Evolutionary conservation across 768 basidiomycete genomes (phyloP), one percentile per base, ranked within the genome.

Genomic region (Psilocybe subaeruginosa): DNA sequence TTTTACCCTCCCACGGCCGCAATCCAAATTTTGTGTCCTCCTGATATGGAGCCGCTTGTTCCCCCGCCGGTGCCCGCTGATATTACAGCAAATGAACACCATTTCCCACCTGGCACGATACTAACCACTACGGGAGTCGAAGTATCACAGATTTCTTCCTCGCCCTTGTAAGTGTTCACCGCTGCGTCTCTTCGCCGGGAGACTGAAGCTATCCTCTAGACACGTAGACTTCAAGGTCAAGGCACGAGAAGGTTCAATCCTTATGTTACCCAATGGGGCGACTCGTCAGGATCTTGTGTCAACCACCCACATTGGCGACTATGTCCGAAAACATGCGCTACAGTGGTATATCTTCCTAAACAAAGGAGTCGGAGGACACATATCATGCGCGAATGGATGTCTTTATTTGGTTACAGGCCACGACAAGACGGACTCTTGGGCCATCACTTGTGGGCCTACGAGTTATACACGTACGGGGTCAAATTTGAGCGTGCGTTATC

Each of bases 201-300:
- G 0, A 59, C 53, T 5, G 31, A 33, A 31, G 53, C 3, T 51
- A 45, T 43, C 19, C 19, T 43, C 11, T 16, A 67, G 66, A 4
- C 17, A 67, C 4, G 27, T 65, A 19, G 52, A 17, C 2, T 45
- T 65, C 8, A 43, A 43, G 1, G 55, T 52, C 6, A 30, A 39
- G 14, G 56, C 52, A 8, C 61, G 64, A 4, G 64, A 68, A 54
- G 62, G 56, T 2, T 59, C 45, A 0, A 39, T 64, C 6, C 14
- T 68, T 0, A 54, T 64, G 2, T 46, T 66, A 11, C 65, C 65
- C 3, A 49, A 65, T 17, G 66, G 66, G 0, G 66, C 64, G 0
- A 53, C 59, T 0, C 46, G 64, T 11, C 56, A 68, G 51, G 66
- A 68, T 33, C 56, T 61, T 0, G 14, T 47, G 0, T 41, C 55